Evolutionary conservation across 192 early-diverging fungal genomes (phyloP).

Genomic region (Rhizoclosmatium globosum): DNA sequence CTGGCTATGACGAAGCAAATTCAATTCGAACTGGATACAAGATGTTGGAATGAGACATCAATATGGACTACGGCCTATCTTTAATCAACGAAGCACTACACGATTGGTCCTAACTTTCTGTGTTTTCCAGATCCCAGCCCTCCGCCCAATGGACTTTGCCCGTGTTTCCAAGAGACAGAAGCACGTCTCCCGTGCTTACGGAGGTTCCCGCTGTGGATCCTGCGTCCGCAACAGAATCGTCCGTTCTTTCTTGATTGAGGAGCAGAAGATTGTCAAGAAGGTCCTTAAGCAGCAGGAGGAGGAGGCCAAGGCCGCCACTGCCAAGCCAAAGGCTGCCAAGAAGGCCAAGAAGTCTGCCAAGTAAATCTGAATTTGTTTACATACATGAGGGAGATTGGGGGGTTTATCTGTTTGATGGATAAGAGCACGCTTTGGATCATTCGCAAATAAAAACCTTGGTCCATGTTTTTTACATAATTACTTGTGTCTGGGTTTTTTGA

Average conservation of each 20-base stretch:
- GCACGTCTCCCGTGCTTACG: conserved; percentile 94
- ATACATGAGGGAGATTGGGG: neutral
- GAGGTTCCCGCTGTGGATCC: conserved; percentile 92
- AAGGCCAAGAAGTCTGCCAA: conserved; percentile 8
- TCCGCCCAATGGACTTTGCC: conserved; percentile 92
- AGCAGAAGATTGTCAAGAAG: conserved; percentile 99
- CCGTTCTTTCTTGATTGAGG: conserved; percentile 98
- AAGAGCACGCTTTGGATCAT: neutral
- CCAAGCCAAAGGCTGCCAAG: conserved; percentile 37
- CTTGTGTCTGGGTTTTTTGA: no score
- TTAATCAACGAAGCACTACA: no score
- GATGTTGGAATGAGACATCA: no score
- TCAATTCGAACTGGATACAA: no score
- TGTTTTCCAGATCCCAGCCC: conserved; percentile 74
- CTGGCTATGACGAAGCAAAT: neutral
- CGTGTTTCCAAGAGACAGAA: conserved; percentile 92
- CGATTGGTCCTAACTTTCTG: neutral
- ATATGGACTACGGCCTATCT: no score
- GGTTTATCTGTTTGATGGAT: neutral
- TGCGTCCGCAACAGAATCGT: conserved; percentile 93
- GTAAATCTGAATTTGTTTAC: neutral
- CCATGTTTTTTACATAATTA: neutral
- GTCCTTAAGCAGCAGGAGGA: conserved; percentile 84
- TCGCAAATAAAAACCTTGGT: neutral
- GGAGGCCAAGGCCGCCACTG: conserved; percentile 53